Evolutionary conservation across 2,329 filamentous ascomycete species (phyloP).

Genomic region (Beauveria caledonica): DNA sequence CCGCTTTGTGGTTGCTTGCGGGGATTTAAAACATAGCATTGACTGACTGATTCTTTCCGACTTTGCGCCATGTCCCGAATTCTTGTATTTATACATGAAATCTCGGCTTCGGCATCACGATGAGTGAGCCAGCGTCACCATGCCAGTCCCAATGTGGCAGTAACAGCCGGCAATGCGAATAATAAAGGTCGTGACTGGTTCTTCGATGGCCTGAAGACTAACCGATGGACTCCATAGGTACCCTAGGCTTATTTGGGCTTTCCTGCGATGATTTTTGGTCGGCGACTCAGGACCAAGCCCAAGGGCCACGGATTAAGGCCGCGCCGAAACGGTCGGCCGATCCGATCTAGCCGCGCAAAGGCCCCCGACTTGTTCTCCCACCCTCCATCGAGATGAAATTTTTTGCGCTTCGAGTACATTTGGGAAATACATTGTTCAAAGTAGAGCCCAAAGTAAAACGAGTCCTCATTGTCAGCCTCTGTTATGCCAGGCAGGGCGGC

Average conservation of each 20-base stretch:
- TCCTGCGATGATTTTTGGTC: too few relatives aligned
- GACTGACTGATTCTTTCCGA: too few relatives aligned
- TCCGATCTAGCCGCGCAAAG: constrained; percentile 1
- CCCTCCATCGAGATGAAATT: too few relatives aligned
- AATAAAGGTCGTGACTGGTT: too few relatives aligned
- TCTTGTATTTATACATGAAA: too few relatives aligned
- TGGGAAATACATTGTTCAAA: neutral
- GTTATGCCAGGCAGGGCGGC: neutral
- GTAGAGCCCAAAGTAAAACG: neutral
- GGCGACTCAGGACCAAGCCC: too few relatives aligned
- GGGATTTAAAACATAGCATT: too few relatives aligned
- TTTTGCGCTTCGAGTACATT: neutral
- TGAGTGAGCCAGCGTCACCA: too few relatives aligned
- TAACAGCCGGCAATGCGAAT: neutral
- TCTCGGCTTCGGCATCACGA: neutral
- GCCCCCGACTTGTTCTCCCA: neutral
- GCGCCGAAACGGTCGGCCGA: constrained; percentile 5
- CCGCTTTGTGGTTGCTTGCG: neutral
- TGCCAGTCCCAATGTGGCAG: neutral
- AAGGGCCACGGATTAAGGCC: neutral
- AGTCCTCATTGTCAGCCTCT: neutral
- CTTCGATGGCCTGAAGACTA: too few relatives aligned
- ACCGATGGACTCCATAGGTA: neutral
- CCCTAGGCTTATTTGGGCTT: neutral
- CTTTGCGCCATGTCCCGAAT: too few relatives aligned